Evolutionary conservation across 176 grass and related monocot species (phyloP).

Genomic region (Triticum timopheevii): DNA sequence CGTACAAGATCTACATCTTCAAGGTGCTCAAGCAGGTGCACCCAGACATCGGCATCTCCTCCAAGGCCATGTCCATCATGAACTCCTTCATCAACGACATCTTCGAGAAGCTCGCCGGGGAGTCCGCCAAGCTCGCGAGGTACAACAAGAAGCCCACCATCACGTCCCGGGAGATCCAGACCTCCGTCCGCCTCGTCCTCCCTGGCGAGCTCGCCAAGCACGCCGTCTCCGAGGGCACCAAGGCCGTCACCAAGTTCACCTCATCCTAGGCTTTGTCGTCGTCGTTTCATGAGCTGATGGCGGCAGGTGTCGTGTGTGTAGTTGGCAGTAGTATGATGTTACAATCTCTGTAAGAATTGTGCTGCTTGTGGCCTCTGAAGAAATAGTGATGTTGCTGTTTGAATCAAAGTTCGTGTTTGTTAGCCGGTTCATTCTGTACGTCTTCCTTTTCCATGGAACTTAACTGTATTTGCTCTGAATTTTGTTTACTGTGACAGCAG

Average conservation of each 20-base stretch:
- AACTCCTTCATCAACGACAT: conserved; percentile 94
- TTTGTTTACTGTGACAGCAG: no score
- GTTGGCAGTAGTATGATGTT: no score
- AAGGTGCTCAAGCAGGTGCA: conserved; percentile 97
- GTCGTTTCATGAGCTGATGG: no score
- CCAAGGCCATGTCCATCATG: conserved; percentile 98
- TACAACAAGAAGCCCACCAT: conserved; percentile 73
- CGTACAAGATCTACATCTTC: conserved; percentile 97
- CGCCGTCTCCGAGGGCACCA: conserved; percentile 57
- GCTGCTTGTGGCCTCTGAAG: no score
- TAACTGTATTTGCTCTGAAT: no score
- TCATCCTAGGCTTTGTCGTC: background rate
- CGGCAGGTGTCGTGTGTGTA: no score
- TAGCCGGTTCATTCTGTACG: no score
- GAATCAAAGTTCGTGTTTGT: no score
- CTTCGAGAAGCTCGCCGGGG: conserved; percentile 73
- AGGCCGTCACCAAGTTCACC: conserved; percentile 65
- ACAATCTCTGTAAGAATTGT: no score
- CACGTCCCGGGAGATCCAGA: conserved; percentile 62
- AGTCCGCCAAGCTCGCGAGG: conserved; percentile 25
- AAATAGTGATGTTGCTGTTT: no score
- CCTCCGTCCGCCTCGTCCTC: conserved; percentile 18
- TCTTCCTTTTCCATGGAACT: no score
- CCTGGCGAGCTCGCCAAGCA: conserved; percentile 51
- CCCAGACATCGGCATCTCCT: conserved; percentile 84